These are phyloP conservation scores for Coniochaeta hoffmannii DNA, from an alignment of 2,329 filamentous ascomycete genomes.

Conservation along the genomic window DNA sequence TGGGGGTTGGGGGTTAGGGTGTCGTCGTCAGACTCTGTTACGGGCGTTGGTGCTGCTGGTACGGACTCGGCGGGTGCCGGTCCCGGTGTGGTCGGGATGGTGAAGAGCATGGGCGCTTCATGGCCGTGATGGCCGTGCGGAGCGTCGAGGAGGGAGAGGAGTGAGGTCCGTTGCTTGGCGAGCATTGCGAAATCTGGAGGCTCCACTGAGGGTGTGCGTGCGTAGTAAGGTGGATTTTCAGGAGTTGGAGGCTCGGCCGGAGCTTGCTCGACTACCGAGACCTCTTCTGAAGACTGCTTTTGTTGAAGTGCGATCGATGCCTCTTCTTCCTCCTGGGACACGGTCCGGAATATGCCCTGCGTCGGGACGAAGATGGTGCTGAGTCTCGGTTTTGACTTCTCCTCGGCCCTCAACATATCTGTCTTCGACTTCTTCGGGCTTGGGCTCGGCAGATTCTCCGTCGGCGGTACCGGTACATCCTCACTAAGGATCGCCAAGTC, in stretches of 20 bases:
- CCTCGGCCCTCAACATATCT: conserved; percentile 17
- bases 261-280: conserved; percentile 9
- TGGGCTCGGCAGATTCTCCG: conserved; percentile 21
- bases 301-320: conserved; percentile 25
- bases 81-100: conserved; percentile 35
- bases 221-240: conserved; percentile 32
- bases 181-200: conserved; percentile 52
- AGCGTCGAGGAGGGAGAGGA: conserved; percentile 54
- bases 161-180: conserved; percentile 47
- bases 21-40: conserved; percentile 8
- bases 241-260: conserved; percentile 23
- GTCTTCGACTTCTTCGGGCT: conserved; percentile 29
- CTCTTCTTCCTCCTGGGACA: conserved; percentile 46
- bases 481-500: conserved; percentile 35
- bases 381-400: conserved; percentile 33
- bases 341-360: conserved; percentile 55
- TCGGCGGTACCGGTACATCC: conserved; percentile 18
- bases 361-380: conserved; percentile 53
- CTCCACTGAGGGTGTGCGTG: conserved; percentile 55
- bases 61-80: conserved; percentile 12
- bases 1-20: background rate
- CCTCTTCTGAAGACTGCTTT: conserved; percentile 1
- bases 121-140: conserved; percentile 33
- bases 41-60: conserved; percentile 2
- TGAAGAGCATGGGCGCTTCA: conserved; percentile 19